Conservation (phyloP, 2,329 filamentous ascomycete genomes). For the Sporothrix euskadiensis region DNA sequence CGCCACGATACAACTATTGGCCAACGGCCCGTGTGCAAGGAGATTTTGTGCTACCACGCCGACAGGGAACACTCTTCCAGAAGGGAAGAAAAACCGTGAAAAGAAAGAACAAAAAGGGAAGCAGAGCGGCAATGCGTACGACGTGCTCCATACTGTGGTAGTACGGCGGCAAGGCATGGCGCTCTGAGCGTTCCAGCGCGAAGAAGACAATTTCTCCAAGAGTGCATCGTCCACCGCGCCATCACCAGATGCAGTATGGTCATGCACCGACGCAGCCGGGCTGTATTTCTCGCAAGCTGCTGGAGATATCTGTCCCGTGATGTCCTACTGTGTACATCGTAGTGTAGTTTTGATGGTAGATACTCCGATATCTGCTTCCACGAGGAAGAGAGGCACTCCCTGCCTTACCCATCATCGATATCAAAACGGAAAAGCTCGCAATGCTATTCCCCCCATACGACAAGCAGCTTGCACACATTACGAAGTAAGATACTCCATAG, state of each 20-base stretch:
- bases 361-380: not conserved
- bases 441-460: not conserved
- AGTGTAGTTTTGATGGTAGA: too few species aligned
- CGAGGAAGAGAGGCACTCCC: not conserved
- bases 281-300: not conserved
- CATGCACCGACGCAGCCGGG: not conserved
- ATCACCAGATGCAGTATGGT: constrained; percentile 8
- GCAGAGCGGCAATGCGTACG: not conserved
- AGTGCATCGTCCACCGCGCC: not conserved
- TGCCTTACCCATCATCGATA: not conserved
- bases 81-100: not conserved
- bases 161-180: constrained; percentile 7
- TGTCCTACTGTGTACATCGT: too few species aligned
- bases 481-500: not conserved
- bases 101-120: not conserved
- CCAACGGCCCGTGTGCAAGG: constrained; percentile 5
- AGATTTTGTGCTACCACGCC: constrained; percentile 19
- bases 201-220: not conserved
- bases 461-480: not conserved
- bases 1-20: not conserved
- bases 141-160: not conserved
- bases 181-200: constrained; percentile 2
- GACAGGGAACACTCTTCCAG: constrained; percentile 25
- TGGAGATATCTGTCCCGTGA: not conserved
- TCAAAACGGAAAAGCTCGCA: not conserved